Evolutionary conservation across 192 early-diverging fungal genomes (phyloP).

Genomic region (Coemansia sp.): DNA sequence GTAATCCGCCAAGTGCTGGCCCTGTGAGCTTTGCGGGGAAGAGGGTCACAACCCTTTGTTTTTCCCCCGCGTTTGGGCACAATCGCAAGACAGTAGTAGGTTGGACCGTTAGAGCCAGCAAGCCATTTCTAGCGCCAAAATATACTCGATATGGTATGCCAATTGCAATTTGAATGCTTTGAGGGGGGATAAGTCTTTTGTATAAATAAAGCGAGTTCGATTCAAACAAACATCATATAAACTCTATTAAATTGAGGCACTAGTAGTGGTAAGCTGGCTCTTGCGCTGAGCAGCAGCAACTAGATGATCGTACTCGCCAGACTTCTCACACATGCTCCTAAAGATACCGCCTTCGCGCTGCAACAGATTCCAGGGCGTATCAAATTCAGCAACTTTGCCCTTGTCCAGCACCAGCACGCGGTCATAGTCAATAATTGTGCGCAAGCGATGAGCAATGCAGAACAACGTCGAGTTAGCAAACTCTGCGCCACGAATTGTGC

Average conservation of each 20-base stretch:
- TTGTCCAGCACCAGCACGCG: slow-evolving; percentile 78
- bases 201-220: too few species aligned
- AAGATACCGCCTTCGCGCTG: slow-evolving; percentile 64
- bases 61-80: background rate
- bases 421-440: slow-evolving; percentile 85
- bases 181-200: too few species aligned
- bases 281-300: slow-evolving; percentile 9
- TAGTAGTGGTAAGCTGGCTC: slow-evolving; percentile 1
- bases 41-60: too few species aligned
- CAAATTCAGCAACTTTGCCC: slow-evolving; percentile 81
- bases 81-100: too few species aligned
- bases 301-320: slow-evolving; percentile 67
- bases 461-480: slow-evolving; percentile 77
- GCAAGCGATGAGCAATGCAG: slow-evolving; percentile 86
- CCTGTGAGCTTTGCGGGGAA: too few species aligned
- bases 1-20: too few species aligned
- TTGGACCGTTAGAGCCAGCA: background rate
- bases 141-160: too few species aligned
- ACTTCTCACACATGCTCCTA: slow-evolving; percentile 77
- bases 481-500: slow-evolving; percentile 75
- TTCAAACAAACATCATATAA: too few species aligned
- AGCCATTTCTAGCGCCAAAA: background rate
- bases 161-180: too few species aligned
- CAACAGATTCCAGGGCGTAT: slow-evolving; percentile 72
- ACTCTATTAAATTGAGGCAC: background rate